These are phyloP conservation scores for Vanilla planifolia DNA, from an alignment of 106 monocot species.

Conservation along the genomic window DNA sequence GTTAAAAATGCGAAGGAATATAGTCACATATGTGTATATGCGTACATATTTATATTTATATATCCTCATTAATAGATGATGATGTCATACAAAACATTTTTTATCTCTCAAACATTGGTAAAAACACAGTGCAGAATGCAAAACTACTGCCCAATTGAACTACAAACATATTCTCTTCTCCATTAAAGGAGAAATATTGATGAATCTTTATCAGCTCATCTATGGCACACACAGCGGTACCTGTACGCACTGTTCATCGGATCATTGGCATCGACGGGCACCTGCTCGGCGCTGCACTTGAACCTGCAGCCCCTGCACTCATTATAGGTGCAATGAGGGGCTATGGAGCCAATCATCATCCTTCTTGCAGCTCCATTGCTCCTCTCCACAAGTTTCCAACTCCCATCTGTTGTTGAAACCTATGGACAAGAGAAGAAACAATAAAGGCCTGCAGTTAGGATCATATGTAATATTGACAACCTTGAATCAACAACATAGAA, in stretches of 20 bases:
- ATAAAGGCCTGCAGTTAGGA: too few relatives aligned
- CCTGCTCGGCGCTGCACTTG: conserved; percentile 83
- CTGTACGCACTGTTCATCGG: conserved; percentile 86
- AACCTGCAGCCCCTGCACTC: conserved; percentile 88
- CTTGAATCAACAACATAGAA: not conserved
- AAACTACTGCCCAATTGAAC: too few relatives aligned
- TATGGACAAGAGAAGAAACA: not conserved
- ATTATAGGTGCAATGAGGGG: conserved; percentile 76
- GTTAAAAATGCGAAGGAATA: too few relatives aligned
- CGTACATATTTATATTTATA: too few relatives aligned
- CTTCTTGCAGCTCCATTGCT: conserved; percentile 24
- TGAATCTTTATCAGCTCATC: conserved; percentile 19
- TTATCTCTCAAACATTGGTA: too few relatives aligned
- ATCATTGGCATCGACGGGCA: conserved; percentile 80
- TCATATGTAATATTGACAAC: not conserved
- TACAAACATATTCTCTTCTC: too few relatives aligned
- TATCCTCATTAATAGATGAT: too few relatives aligned
- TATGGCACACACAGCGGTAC: conserved; percentile 78
- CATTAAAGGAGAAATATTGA: too few relatives aligned
- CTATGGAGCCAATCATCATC: conserved; percentile 73
- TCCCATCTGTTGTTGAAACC: not conserved
- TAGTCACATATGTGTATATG: too few relatives aligned
- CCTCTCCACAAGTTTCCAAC: conserved; percentile 6
- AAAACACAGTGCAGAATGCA: too few relatives aligned
- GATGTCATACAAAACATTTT: too few relatives aligned